Evolutionary conservation across 371 early-diverging fungal genomes (phyloP), one percentile per base, ranked within the genome.

Genomic region (Lichtheimia hyalospora): DNA sequence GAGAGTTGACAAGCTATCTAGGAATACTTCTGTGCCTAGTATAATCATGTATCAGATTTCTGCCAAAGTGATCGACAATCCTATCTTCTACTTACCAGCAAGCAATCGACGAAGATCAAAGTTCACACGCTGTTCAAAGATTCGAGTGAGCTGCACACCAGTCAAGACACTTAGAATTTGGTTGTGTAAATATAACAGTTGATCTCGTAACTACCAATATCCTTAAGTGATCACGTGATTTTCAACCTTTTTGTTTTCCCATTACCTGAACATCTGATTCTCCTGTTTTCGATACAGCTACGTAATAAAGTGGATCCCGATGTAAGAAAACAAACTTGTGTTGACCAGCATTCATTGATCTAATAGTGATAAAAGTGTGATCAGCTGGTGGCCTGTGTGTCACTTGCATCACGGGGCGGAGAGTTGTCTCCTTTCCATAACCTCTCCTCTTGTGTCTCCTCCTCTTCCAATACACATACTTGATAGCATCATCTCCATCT

Each of bases 111-210:
- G 80, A 50, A 97, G 71, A 76, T 97, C 98, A 79, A 90, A 96
- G 72, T 94, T 96, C 49, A 82, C 83, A 3, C 92, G 81, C 62
- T 92, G 87, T 52, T 94, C 90, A 63, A 96, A 96, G 49, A 96
- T 94, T 51, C 79, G 75, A 10, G 87, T 88, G 61, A 97, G 74
- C 68, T 96, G 96, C 12, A 87, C 74, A 5, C 79, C 74, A 2
- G 96, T 95, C 42, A 96, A 74, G 3, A 91, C 90, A 64, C 94
- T 93, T 15, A 96, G 65, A 39, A 97, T 89, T 67, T 95, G 96
- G 59, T 89, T 84, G 62, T 95, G 91, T 49, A 96, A 62, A 54
- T 90, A 88, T 12, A 81, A 71, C 8, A 97, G 83, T 60, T 96
- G 96, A 52, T 85, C 84, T 18, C 90, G 83, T 24, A 96, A 80